Evolutionary conservation across 352 stramenopile genomes (phyloP), one percentile per base, ranked within the genome.

Genomic region (Globisporangium alternatum): DNA sequence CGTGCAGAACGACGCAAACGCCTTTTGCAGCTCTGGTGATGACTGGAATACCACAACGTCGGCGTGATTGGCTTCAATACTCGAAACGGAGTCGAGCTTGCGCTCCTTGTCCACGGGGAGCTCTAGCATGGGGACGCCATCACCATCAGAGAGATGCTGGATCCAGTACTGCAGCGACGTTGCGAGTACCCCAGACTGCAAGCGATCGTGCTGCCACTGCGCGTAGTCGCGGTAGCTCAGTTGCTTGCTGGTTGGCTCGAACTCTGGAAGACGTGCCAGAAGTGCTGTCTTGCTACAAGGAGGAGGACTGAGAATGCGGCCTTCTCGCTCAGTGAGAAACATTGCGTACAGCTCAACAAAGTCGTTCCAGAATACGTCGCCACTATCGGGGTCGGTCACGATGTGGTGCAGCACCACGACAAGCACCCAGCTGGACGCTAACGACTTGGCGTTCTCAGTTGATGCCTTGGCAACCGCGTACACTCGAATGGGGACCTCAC

Each of bases 361-460:
- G 39, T 83, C 77, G 13, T 44, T 41, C 80, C 80, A 89, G 45
- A 86, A 77, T 5, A 89, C 53, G 12, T 68, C 54, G 21, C 71
- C 79, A 9, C 76, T 86, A 28, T 73, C 67, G 33, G 74, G 68
- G 56, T 86, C 77, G 0, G 77, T 86, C n/a, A 71, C 77, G 21
- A 86, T 89, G 47, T 86, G 77, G 12, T 89, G 80, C 48, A 85
- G 52, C n/a, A 83, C 74, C 1, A 75, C 69, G 5, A 70, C 68
- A 0, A 85, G 57, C 15, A 71, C 64, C 80, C 77, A 85, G 0
- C 17, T 21, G 41, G 19, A 10, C 19, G 8, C 19, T 13, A 30
- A 41, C 13, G 28, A 48, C 35, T 5, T 56, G 60, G 3, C 33
- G 41, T 2, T 49, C 0, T 0, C 69, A 49, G 19, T 49, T 22